Percentiles rank a stretch among this genome's conserved stretches.
Conservation (phyloP, 257 asterid species). For the Ophiorrhiza pumila region DNA sequence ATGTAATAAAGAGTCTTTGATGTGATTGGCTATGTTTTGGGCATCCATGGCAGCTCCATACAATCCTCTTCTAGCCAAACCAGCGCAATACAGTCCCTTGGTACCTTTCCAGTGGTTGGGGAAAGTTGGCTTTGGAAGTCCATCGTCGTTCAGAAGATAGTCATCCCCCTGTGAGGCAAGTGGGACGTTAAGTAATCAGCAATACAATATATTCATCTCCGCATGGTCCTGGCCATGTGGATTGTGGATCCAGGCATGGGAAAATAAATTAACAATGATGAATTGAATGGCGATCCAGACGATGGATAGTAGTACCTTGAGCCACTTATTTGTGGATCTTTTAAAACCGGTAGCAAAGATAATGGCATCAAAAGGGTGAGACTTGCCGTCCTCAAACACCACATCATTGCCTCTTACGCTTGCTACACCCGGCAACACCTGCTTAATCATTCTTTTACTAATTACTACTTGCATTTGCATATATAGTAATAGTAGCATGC, state of each 20-base stretch:
- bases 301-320: constrained; percentile 38
- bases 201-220: background rate
- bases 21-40: constrained; percentile 50
- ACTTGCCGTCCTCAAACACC: constrained; percentile 45
- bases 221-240: background rate
- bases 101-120: constrained; percentile 76
- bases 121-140: constrained; percentile 38
- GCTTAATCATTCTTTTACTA: constrained; percentile 10
- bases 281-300: background rate
- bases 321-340: constrained; percentile 68
- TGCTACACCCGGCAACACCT: constrained; percentile 55
- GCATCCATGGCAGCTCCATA: constrained; percentile 65
- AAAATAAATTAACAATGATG: no score
- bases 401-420: constrained; percentile 37
- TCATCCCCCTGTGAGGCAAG: constrained; percentile 42
- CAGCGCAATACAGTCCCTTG: constrained; percentile 65
- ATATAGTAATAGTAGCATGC: background rate
- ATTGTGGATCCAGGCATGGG: no score
- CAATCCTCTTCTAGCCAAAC: constrained; percentile 57
- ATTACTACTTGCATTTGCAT: no score
- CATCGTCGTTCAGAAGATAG: constrained; percentile 50
- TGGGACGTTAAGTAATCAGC: background rate
- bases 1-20: constrained; percentile 27
- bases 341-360: constrained; percentile 78
- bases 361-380: constrained; percentile 45